Evolutionary conservation across 2,329 filamentous ascomycete genomes (phyloP), one percentile per base, ranked within the genome.

Genomic region (Leptographium wingfieldii): DNA sequence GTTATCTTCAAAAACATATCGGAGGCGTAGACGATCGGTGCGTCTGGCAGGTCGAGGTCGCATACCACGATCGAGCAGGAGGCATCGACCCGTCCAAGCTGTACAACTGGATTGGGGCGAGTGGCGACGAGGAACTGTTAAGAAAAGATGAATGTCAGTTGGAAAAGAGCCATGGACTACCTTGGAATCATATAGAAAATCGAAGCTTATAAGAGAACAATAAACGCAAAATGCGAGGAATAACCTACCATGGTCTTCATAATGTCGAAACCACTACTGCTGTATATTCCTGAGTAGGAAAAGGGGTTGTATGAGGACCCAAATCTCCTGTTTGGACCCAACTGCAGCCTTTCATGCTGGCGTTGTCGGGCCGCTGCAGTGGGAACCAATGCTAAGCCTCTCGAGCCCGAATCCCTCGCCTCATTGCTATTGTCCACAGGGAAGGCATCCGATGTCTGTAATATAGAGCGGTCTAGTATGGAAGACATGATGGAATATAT

Each of bases 61-160:
- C 89, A 94, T 49, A 96, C 80, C 22, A 92, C 81, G 64, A 95
- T 85, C 2, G 90, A 87, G 68, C 90, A 94, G 1, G 90, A 94
- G 65, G 89, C 78, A 71, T 95, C 91, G 40, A 96, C 85, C 0
- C 88, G 81, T 7, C 90, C 91, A 51, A 95, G 85, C 56, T 90
- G 81, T 66, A 95, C 84, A 65, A 86, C 79, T 1, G 90, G 88
- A 62, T 90, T 85, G 19, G 84, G 83, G 60, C 90, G 79, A 22
- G 80, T 81, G 43, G 84, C 83, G 29, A 95, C 84, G 56, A 85
- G 52, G 19, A 57, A 61, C 62, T 65, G 55, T 27, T 22, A 4
- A 1, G 3, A 10, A 10, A 4, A 2, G 3, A 7, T 14, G 35
- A 27, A 4, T 16, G 25, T 27, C 16, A 16, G 40, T 43, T 14